Evolutionary conservation across 371 early-diverging fungal genomes (phyloP).

Genomic region (Circinella umbellata): DNA sequence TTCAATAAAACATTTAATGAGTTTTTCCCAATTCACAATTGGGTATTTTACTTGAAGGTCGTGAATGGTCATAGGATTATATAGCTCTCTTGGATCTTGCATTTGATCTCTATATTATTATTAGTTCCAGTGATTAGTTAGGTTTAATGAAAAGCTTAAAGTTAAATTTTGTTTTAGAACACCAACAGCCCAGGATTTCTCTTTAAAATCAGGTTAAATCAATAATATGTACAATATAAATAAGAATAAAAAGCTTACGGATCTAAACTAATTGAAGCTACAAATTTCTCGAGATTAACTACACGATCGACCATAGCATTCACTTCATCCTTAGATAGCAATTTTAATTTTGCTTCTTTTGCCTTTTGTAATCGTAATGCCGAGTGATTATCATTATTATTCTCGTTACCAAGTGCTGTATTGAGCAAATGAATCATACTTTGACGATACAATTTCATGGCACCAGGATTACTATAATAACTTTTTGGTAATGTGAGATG

Average conservation of each 20-base stretch:
- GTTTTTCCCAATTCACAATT: constrained; percentile 30
- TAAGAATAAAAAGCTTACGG: neutral
- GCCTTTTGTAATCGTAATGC: neutral
- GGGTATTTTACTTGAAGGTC: constrained; percentile 39
- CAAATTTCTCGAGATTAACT: constrained; percentile 50
- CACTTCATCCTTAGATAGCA: constrained; percentile 24
- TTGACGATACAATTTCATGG: constrained; percentile 31
- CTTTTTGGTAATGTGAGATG: constrained; percentile 61
- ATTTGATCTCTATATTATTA: constrained; percentile 39
- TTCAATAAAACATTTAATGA: constrained; percentile 8
- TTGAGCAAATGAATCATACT: constrained; percentile 28
- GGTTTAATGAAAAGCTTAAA: too few species aligned
- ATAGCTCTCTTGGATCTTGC: constrained; percentile 50
- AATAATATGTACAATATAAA: neutral
- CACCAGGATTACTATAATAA: constrained; percentile 52
- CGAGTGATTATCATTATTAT: neutral
- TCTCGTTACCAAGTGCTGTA: constrained; percentile 19
- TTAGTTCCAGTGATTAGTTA: neutral
- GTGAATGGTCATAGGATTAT: constrained; percentile 50
- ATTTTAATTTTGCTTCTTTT: neutral
- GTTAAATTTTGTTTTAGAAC: too few species aligned
- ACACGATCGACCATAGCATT: constrained; percentile 35
- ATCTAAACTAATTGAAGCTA: constrained; percentile 38
- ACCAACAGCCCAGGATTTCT: too few species aligned
- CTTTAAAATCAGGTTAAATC: too few species aligned